Evolutionary conservation across 2,329 filamentous ascomycete species (phyloP).

Genomic region (Aureobasidium sp.): DNA sequence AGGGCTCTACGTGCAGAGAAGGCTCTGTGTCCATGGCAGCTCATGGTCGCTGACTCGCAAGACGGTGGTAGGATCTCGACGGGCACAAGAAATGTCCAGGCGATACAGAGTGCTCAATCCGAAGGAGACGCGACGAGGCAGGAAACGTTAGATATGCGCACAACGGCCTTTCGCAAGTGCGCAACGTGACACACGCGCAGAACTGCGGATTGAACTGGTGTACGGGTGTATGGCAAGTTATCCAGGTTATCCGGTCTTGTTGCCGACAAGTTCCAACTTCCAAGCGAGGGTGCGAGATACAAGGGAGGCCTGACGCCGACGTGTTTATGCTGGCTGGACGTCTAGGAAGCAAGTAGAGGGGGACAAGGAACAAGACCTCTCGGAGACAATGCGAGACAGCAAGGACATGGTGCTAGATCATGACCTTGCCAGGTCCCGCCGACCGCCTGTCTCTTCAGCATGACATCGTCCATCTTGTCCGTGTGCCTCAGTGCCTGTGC

Average conservation of each 20-base stretch:
- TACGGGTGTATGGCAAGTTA: neutral
- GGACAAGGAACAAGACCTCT: neutral
- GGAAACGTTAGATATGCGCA: neutral
- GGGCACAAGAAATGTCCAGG: neutral
- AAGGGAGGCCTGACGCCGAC: neutral
- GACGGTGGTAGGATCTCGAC: neutral
- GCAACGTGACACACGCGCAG: slow-evolving; percentile 2
- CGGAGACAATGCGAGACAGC: neutral
- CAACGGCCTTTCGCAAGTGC: neutral
- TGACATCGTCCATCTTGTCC: neutral
- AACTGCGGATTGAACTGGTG: neutral
- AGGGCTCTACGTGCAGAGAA: neutral
- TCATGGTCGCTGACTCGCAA: slow-evolving; percentile 3
- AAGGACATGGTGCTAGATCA: neutral
- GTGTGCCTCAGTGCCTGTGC: neutral
- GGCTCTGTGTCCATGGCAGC: slow-evolving; percentile 6
- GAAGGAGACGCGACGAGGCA: neutral
- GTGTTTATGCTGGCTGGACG: neutral
- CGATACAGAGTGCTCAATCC: neutral
- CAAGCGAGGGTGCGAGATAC: neutral
- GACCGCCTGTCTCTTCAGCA: neutral
- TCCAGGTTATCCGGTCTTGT: neutral
- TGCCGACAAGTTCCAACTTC: neutral
- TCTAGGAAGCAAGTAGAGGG: neutral
- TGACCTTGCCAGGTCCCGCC: neutral